These are phyloP conservation scores for Penstemon davidsonii DNA, from an alignment of 257 asterid species.

Conservation along the genomic window DNA sequence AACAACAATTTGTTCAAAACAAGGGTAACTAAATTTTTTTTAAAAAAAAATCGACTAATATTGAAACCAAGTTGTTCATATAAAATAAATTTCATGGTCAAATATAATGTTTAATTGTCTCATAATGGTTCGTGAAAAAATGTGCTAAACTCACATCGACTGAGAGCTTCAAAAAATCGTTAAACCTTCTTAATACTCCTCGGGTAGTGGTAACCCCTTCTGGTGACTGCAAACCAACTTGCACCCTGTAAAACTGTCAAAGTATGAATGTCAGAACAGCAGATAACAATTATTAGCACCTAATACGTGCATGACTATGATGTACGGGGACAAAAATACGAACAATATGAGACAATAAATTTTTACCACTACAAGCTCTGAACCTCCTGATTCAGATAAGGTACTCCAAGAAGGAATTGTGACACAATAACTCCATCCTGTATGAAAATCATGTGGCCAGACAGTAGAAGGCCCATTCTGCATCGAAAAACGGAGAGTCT, in stretches of 20 bases:
- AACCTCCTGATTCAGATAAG: slow-evolving; percentile 49
- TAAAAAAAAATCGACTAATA: no score
- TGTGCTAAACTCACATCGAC: slow-evolving; percentile 53
- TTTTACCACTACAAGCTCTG: slow-evolving; percentile 64
- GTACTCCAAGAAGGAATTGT: slow-evolving; percentile 68
- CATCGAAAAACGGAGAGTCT: slow-evolving; percentile 22
- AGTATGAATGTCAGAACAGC: slow-evolving; percentile 25
- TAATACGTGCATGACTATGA: slow-evolving; percentile 5
- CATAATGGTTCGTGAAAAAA: slow-evolving; percentile 11
- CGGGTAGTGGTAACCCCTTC: slow-evolving; percentile 61
- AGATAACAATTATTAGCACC: slow-evolving; percentile 9
- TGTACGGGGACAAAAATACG: no score
- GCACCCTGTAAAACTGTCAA: slow-evolving; percentile 79
- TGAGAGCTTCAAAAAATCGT: slow-evolving; percentile 64
- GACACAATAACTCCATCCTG: slow-evolving; percentile 81
- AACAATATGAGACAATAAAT: slow-evolving; percentile 5
- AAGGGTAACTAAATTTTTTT: no score
- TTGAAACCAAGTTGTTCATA: slow-evolving; percentile 8
- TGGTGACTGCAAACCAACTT: slow-evolving; percentile 75
- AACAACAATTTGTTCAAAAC: neutral
- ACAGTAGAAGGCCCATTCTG: slow-evolving; percentile 61
- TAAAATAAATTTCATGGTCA: slow-evolving; percentile 12
- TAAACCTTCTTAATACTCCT: slow-evolving; percentile 59
- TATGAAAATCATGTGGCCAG: slow-evolving; percentile 67
- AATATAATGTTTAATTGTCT: slow-evolving; percentile 11